phyloP scores from a whole-genome alignment of 495 filamentous ascomycete species.

The Penicillium lividum region DNA sequence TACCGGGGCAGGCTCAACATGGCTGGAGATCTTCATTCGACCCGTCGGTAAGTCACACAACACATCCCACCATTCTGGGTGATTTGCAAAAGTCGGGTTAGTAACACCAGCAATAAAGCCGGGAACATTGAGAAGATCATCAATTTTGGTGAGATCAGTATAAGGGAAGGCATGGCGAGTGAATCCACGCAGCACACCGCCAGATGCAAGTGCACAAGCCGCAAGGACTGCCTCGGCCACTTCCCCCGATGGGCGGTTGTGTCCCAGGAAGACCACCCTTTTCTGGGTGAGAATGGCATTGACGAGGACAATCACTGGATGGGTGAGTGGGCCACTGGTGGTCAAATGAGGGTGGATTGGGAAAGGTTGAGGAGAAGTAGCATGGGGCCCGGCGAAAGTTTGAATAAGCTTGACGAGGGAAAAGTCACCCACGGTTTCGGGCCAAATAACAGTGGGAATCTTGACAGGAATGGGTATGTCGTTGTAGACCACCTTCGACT shows the following conservation, averaged over 20 bases:
- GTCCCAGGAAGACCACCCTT: conserved; percentile 90
- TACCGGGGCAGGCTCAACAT: conserved; percentile 71
- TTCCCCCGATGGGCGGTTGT: conserved; percentile 90
- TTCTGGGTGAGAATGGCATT: conserved; percentile 87
- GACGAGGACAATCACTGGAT: conserved; percentile 56
- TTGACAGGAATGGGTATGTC: conserved; percentile 95
- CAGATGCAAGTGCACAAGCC: conserved; percentile 88
- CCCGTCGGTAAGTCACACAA: conserved; percentile 92
- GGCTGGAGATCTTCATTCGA: conserved; percentile 87
- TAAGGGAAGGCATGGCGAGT: conserved; percentile 98
- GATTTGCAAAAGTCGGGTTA: conserved; percentile 92
- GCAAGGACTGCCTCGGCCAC: conserved; percentile 95
- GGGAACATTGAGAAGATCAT: conserved; percentile 91
- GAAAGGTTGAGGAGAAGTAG: conserved; percentile 82
- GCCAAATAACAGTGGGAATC: conserved; percentile 86
- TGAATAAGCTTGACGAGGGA: conserved; percentile 96
- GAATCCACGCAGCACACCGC: conserved; percentile 92
- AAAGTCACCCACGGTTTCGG: conserved; percentile 97
- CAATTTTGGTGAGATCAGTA: conserved; percentile 96
- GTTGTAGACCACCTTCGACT: conserved; percentile 91
- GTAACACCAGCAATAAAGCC: conserved; percentile 98
- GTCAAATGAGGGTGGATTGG: conserved; percentile 88
- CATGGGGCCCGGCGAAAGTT: conserved; percentile 80
- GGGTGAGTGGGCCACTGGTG: conserved; percentile 72
- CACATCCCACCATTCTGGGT: conserved; percentile 98